These are phyloP conservation scores for Dictyostelium purpureum DNA, from an alignment of 78 protist genomes.

Conservation along the genomic window DNA sequence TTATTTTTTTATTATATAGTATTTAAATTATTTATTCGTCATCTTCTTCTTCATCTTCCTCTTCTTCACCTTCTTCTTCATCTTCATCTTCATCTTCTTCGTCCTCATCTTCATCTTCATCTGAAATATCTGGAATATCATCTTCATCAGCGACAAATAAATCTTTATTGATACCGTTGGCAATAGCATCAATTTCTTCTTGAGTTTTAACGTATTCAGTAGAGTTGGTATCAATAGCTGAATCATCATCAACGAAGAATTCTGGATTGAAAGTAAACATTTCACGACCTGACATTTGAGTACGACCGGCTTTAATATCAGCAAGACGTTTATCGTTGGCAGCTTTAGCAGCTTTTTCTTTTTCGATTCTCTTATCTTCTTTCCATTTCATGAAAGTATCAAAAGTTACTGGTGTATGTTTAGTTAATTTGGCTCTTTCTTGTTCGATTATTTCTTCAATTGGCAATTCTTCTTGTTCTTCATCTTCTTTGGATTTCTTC, in stretches of 20 bases:
- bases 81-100: constrained; percentile 19
- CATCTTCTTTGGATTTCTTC: constrained; percentile 65
- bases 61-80: constrained; percentile 22
- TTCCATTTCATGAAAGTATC: constrained; percentile 90
- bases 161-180: constrained; percentile 9
- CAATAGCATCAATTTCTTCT: not conserved
- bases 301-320: constrained; percentile 75
- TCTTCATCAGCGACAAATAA: constrained; percentile 52
- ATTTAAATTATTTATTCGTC: constrained; percentile 39
- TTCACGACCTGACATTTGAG: constrained; percentile 86
- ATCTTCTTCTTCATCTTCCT: constrained; percentile 18
- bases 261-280: constrained; percentile 87
- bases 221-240: constrained; percentile 48
- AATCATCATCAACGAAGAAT: constrained; percentile 84
- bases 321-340: constrained; percentile 76
- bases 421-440: constrained; percentile 70
- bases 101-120: constrained; percentile 52
- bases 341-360: constrained; percentile 59
- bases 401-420: constrained; percentile 81
- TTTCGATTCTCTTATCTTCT: constrained; percentile 54
- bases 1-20: too few relatives aligned
- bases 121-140: not conserved
- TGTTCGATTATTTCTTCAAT: constrained; percentile 87
- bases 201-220: constrained; percentile 32
- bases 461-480: constrained; percentile 64